phyloP scores from a whole-genome alignment of 179 eudicot genomes.

The Pouteria campechiana region DNA sequence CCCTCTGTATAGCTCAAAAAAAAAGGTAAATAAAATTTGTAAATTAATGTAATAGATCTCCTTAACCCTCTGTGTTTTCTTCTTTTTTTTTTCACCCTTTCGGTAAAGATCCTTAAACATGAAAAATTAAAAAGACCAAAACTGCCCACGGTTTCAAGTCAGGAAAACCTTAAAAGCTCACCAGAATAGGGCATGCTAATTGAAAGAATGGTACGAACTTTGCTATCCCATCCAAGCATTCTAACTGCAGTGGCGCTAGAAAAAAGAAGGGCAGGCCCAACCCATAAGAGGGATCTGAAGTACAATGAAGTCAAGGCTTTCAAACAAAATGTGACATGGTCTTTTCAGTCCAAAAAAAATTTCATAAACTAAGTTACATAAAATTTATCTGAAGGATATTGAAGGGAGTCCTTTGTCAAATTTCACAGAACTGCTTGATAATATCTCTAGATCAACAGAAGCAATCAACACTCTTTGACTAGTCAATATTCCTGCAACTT shows the following conservation, averaged over 20 bases:
- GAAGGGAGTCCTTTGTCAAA: conserved; percentile 96
- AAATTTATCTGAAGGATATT: conserved; percentile 53
- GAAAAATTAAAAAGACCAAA: not conserved
- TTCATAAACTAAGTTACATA: conserved; percentile 1
- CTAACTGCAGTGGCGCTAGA: conserved; percentile 80
- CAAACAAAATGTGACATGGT: no score
- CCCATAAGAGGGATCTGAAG: conserved; percentile 96
- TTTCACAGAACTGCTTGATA: conserved; percentile 69
- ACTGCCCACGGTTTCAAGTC: no score
- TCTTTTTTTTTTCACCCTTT: no score
- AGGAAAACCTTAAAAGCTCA: conserved; percentile 10
- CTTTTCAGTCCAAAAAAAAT: conserved; percentile 5
- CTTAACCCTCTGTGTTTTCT: no score
- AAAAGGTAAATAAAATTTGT: no score
- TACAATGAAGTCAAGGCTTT: conserved; percentile 41
- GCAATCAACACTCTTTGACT: conserved; percentile 83
- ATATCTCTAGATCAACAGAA: conserved; percentile 77
- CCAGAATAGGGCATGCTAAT: conserved; percentile 89
- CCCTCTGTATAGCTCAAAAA: no score
- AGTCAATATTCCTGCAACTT: conserved; percentile 89
- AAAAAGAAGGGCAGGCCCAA: conserved; percentile 94
- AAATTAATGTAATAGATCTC: no score
- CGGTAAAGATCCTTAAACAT: not conserved
- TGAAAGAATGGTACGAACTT: conserved; percentile 81
- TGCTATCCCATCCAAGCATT: conserved; percentile 98